A percentile compares a stretch with the other conserved stretches of the same genome.
Evolutionary conservation across 169 alveolate species (phyloP).

Genomic region (Miamiensis avidus): DNA sequence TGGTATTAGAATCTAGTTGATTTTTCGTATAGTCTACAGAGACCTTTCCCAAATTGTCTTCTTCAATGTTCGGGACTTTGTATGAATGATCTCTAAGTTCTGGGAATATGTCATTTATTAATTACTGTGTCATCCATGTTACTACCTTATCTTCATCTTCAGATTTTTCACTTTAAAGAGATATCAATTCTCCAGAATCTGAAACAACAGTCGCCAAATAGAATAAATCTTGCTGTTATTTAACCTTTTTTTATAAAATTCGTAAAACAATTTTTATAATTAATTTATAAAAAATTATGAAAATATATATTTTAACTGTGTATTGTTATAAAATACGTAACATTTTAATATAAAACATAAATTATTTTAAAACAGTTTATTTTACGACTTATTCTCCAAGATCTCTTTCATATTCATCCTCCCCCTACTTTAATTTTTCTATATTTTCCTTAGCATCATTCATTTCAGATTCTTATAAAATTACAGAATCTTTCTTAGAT

Average conservation of each 20-base stretch:
- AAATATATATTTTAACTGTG: background rate
- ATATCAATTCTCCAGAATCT: background rate
- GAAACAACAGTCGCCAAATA: background rate
- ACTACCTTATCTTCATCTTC: background rate
- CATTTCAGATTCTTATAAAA: background rate
- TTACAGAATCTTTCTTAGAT: background rate
- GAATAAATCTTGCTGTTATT: too few species aligned
- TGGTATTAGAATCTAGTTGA: too few species aligned
- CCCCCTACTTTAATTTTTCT: background rate
- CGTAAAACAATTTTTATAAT: too few species aligned
- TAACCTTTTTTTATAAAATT: background rate
- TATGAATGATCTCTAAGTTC: background rate
- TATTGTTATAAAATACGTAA: too few species aligned
- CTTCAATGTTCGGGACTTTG: background rate
- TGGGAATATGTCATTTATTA: background rate
- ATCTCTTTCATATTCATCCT: background rate
- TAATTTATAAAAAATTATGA: too few species aligned
- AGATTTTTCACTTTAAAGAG: background rate
- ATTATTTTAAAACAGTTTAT: background rate
- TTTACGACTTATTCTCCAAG: too few species aligned
- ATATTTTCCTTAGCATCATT: background rate
- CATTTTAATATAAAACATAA: too few species aligned
- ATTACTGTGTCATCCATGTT: background rate
- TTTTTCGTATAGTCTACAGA: background rate
- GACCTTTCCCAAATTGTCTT: background rate